Percentiles rank a stretch among this genome's conserved stretches.
Evolutionary conservation across 139 green algal genomes (phyloP).

Genomic region (Yamagishiella unicocca): DNA sequence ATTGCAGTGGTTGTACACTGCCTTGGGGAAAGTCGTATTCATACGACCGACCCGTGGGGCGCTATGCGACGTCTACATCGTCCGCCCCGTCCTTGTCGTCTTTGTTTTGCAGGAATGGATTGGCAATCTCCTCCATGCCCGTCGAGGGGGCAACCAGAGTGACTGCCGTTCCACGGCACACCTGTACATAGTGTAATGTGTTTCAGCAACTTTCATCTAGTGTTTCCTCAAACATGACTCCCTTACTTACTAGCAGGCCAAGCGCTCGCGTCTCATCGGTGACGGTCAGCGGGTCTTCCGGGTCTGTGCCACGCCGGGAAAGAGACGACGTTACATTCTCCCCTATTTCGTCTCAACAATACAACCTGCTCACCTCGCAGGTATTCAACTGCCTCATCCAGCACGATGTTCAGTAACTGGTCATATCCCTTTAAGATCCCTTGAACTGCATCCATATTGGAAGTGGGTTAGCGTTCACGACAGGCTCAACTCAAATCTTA

Average conservation of each 20-base stretch:
- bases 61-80: neutral
- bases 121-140: slow-evolving; percentile 92
- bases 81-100: slow-evolving; percentile 13
- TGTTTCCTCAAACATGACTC: neutral
- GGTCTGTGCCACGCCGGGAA: slow-evolving; percentile 66
- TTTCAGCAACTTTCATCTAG: neutral
- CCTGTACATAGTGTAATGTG: slow-evolving; percentile 54
- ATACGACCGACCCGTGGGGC: neutral
- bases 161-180: slow-evolving; percentile 93
- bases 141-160: slow-evolving; percentile 91
- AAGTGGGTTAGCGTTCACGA: too few species aligned
- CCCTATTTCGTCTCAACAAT: too few species aligned
- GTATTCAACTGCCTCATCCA: slow-evolving; percentile 95
- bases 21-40: too few species aligned
- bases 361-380: slow-evolving; percentile 78
- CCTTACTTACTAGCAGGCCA: neutral
- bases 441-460: slow-evolving; percentile 57
- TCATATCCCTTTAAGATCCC: slow-evolving; percentile 97
- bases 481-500: too few species aligned
- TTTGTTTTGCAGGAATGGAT: slow-evolving; percentile 62
- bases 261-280: slow-evolving; percentile 83
- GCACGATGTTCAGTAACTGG: slow-evolving; percentile 97
- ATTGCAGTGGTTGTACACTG: too few species aligned
- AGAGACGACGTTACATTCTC: too few species aligned
- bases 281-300: slow-evolving; percentile 86